Evolutionary conservation across 2,329 filamentous ascomycete genomes (phyloP).

Genomic region (Grosmannia penicillata): DNA sequence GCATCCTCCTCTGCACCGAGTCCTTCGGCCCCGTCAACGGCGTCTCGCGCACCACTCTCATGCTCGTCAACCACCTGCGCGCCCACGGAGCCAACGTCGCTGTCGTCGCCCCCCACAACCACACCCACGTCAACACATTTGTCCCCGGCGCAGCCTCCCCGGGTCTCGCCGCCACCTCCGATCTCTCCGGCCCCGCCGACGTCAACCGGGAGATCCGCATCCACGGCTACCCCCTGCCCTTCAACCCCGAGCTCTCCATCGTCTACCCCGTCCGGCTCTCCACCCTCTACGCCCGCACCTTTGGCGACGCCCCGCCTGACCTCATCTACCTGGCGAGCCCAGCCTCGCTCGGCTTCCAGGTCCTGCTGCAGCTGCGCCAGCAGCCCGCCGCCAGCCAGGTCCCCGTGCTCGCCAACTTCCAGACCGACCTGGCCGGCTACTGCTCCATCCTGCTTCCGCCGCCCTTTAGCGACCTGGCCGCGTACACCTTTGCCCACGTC

Average conservation of each 20-base stretch:
- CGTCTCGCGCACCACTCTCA: slow-evolving; percentile 56
- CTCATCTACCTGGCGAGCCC: slow-evolving; percentile 57
- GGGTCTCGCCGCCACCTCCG: slow-evolving; percentile 15
- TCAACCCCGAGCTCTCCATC: slow-evolving; percentile 56
- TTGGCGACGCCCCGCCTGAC: slow-evolving; percentile 39
- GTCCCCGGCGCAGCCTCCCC: slow-evolving; percentile 24
- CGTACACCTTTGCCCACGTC: slow-evolving; percentile 45
- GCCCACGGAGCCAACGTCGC: slow-evolving; percentile 49
- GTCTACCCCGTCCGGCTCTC: slow-evolving; percentile 55
- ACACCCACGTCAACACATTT: slow-evolving; percentile 39
- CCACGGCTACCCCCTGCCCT: slow-evolving; percentile 50
- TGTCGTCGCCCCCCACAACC: slow-evolving; percentile 48
- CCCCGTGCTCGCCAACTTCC: slow-evolving; percentile 53
- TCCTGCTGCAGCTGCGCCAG: slow-evolving; percentile 53
- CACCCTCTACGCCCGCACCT: slow-evolving; percentile 43
- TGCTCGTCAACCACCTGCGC: slow-evolving; percentile 52
- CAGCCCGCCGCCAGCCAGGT: slow-evolving; percentile 37
- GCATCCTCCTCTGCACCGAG: slow-evolving; percentile 53
- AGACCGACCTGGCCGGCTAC: slow-evolving; percentile 57
- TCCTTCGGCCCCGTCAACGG: slow-evolving; percentile 61
- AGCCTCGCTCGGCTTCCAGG: slow-evolving; percentile 55
- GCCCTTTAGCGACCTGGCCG: slow-evolving; percentile 44
- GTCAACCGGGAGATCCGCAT: slow-evolving; percentile 39
- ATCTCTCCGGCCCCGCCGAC: background rate
- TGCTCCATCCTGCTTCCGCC: slow-evolving; percentile 53